A percentile compares a stretch with the other conserved stretches of the same genome.
Evolutionary conservation across 495 filamentous ascomycete genomes (phyloP).

Genomic region (Trichoderma parareesei): DNA sequence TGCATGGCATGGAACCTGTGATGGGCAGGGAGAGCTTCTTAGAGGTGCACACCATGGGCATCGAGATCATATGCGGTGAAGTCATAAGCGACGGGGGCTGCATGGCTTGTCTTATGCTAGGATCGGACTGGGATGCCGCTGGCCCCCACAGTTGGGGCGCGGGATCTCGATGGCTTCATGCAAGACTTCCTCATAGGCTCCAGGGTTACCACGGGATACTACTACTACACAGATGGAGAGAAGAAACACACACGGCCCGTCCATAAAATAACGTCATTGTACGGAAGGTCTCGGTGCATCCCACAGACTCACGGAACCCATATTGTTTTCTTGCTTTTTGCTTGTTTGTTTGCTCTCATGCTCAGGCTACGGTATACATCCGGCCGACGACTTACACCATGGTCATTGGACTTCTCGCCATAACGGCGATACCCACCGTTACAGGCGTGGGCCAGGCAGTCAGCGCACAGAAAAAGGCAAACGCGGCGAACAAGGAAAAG

Average conservation of each 20-base stretch:
- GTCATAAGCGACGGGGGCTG: not conserved
- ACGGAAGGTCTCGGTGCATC: not conserved
- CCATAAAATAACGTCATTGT: conserved; percentile 10
- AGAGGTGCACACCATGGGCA: not conserved
- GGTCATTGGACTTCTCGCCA: conserved; percentile 39
- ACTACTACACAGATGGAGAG: not conserved
- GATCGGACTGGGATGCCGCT: not conserved
- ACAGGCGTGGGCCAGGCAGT: conserved; percentile 43
- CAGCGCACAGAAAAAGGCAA: conserved; percentile 42
- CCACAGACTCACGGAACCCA: not conserved
- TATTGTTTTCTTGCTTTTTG: not conserved
- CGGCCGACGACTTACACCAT: conserved; percentile 13
- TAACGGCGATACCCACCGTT: conserved; percentile 40
- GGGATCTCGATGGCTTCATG: conserved; percentile 8
- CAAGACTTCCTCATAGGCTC: not conserved
- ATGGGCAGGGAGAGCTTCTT: not conserved
- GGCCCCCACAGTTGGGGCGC: not conserved
- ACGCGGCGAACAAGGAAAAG: conserved; percentile 42
- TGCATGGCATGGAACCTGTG: not conserved
- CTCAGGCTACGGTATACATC: not conserved
- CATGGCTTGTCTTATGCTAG: not conserved
- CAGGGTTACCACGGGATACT: not conserved
- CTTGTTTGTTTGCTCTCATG: not conserved
- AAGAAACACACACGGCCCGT: not conserved
- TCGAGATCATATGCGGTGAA: not conserved